Evolutionary conservation across 345 rosid genomes (phyloP), one percentile per base, ranked within the genome.

Genomic region (Rhodamnia argentea): DNA sequence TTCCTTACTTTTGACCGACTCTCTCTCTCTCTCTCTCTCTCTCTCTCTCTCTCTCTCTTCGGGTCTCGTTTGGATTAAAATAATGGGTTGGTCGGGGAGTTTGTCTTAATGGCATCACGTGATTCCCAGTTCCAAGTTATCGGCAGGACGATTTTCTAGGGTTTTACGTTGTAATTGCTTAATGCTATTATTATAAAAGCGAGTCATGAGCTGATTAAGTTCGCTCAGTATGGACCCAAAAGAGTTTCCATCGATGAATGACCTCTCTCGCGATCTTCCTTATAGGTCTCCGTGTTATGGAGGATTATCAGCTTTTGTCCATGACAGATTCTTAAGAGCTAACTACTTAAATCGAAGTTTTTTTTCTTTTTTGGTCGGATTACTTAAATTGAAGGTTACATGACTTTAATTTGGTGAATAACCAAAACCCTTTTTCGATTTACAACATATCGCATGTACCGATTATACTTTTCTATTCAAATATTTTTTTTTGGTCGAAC

Each of bases 51-150:
- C 54, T 58, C 53, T 84, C 55, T 60, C 40, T 44, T 10, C 22
- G 75, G 75, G 75, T 83, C 22, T 76, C 51, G 83, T 81, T 87
- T 82, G 87, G 87, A 88, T 87, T 91, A 88, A 90, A 84, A 88
- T 87, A 91, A 88, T 92, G 87, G 87, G 85, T 93, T 90, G 93
- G 96, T 93, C 94, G 96, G 94, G 86, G 90, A 84, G 89, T 90
- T 92, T 91, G 94, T 93, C 93, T 92, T 91, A 92, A 94, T 92
- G 95, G 95, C 95, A 90, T 92, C 95, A 96, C 97, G 97, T 96
- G 98, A 87, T 91, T 94, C 84, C 83, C 93, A 92, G 83, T 92
- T 93, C 92, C 96, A 86, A 93, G 92, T 83, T 64, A 58, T 88
- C 88, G 87, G 85, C 81, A 87, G 83, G 85, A 83, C 91, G 87